Conservation (phyloP, 805 yeast genomes). For the Saitoella complicata region DNA sequence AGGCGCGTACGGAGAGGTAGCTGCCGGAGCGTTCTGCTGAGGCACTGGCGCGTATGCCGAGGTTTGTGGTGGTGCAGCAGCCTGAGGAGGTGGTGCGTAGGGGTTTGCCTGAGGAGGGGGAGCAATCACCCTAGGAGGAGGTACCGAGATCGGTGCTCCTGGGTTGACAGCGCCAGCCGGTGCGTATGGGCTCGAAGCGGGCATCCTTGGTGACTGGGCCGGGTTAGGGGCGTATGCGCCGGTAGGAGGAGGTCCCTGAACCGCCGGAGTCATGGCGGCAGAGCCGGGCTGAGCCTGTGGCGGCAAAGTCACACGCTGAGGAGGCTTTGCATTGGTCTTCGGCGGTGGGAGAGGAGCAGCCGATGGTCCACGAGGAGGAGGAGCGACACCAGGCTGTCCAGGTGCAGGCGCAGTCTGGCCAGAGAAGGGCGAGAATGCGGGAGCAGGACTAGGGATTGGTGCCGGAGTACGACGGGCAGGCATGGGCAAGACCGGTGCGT, state of each 20-base stretch:
- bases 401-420: slow-evolving; percentile 15
- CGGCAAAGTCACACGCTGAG: slow-evolving; percentile 7
- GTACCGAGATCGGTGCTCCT: not conserved
- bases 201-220: slow-evolving; percentile 4
- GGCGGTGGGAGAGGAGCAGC: slow-evolving; percentile 10
- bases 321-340: slow-evolving; percentile 10
- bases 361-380: slow-evolving; percentile 5
- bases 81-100: slow-evolving; percentile 13
- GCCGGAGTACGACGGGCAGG: slow-evolving; percentile 9
- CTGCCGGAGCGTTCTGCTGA: slow-evolving; percentile 4
- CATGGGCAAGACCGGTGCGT: slow-evolving; percentile 10
- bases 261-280: slow-evolving; percentile 5
- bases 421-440: slow-evolving; percentile 12
- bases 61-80: slow-evolving; percentile 10
- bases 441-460: slow-evolving; percentile 16
- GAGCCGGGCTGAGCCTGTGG: slow-evolving; percentile 7
- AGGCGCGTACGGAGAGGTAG: slow-evolving; percentile 5
- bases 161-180: slow-evolving; percentile 16
- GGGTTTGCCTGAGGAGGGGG: slow-evolving; percentile 10
- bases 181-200: slow-evolving; percentile 25
- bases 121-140: not conserved
- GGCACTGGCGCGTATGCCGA: slow-evolving; percentile 15
- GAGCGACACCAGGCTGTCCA: slow-evolving; percentile 8
- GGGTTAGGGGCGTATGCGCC: slow-evolving; percentile 2
- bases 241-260: slow-evolving; percentile 4